Percentiles rank a stretch among this genome's conserved stretches.
Conservation (phyloP, 306 rosid genomes). For the Pyrus bretschneideri region DNA sequence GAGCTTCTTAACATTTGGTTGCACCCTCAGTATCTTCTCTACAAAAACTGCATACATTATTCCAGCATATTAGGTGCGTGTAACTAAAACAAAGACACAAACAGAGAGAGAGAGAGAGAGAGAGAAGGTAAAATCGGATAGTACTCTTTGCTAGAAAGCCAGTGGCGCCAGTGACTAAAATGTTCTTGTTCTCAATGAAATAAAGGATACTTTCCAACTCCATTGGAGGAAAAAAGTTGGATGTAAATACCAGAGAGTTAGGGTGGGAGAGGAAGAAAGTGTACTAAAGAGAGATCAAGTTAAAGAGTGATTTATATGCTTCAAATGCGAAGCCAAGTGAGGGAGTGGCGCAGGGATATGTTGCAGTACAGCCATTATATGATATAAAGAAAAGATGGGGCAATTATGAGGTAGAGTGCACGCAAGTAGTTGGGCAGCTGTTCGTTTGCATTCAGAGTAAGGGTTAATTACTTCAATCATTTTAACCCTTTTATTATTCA, state of each 20-base stretch:
- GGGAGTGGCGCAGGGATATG: neutral
- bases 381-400: neutral
- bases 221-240: slow-evolving; percentile 27
- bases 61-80: neutral
- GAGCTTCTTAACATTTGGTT: slow-evolving; percentile 70
- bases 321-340: neutral
- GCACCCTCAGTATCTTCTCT: slow-evolving; percentile 76
- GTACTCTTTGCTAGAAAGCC: slow-evolving; percentile 74
- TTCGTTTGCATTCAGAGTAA: neutral
- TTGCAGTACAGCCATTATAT: neutral
- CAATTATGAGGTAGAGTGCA: slow-evolving; percentile 10
- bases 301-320: neutral
- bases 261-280: neutral
- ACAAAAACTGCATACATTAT: slow-evolving; percentile 40
- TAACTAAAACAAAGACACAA: neutral
- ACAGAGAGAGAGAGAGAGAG: neutral
- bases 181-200: slow-evolving; percentile 46
- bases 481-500: neutral
- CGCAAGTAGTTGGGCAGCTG: slow-evolving; percentile 5
- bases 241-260: neutral
- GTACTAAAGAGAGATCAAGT: neutral
- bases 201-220: slow-evolving; percentile 54
- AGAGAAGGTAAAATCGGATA: neutral
- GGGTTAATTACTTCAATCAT: neutral
- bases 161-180: slow-evolving; percentile 59